Base-by-base conservation (phyloP, 148 eudicot genomes). In the Persicaria maculosa region DNA sequence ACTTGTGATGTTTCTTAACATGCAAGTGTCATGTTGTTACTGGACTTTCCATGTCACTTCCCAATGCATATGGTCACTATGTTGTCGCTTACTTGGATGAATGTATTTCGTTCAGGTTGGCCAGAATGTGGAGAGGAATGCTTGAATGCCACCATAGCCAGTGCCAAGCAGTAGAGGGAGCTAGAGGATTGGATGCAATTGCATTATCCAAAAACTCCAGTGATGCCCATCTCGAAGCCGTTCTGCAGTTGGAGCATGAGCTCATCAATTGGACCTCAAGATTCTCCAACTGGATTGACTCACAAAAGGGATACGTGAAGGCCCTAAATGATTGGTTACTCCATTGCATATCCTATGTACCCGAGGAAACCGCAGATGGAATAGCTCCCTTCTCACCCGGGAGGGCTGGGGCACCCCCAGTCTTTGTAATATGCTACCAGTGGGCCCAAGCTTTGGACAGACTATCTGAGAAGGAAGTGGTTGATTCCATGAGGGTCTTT, bases 51-150 rank as follows among this genome's bases (percentile, higher is more conserved):
- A 15, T 1, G 45, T 58, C 20, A 11, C 4, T 8, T 58, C 9
- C n/a, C 2, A 58, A 6, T 19, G 36, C 8, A 17, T 9, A 20
- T 14, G 11, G 31, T 20, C 22, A 59, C 40, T 19, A 22, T 48
- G 5, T 68, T 40, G 57, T 59, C 6, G 73, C 44, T 70, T 20
- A 77, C 65, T 19, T 71, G 7, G 47, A 36, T 17, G 6, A 7
- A 22, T 78, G n/a, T 71, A 4, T 67, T 57, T 54, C 10, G 57
- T 75, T 59, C 86, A 95, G 99, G 83, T 81, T 95, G 75, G 81
- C 88, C 46, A 84, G 86, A 72, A 90, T 92, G 94, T 95, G 97
- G 99, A 92, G 85, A 76, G 81, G 84, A 44, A 92, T 92, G 97
- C 90, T 86, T 43, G 97, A 92, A 25, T 92, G 99, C 81, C 99